Evolutionary conservation across 148 eudicot species (phyloP).

Genomic region (Agrostemma githago): DNA sequence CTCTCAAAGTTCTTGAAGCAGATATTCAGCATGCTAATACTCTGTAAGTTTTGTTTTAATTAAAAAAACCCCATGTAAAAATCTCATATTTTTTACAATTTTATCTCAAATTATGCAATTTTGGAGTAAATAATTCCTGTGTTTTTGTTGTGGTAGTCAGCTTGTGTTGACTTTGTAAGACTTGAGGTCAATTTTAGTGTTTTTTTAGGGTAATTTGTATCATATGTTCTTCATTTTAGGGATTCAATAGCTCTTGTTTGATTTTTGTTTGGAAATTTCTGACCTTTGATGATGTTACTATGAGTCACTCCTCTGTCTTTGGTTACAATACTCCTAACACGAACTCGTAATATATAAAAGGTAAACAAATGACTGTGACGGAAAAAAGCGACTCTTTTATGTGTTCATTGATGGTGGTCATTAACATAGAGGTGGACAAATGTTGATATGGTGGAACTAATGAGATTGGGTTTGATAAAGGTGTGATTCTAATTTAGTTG

Average conservation of each 20-base stretch:
- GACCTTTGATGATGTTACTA: neutral
- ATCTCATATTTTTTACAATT: neutral
- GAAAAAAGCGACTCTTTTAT: neutral
- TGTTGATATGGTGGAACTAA: constrained; percentile 14
- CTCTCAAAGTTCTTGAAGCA: constrained; percentile 95
- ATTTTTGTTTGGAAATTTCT: constrained; percentile 1
- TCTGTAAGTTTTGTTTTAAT: constrained; percentile 36
- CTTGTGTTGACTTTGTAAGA: constrained; percentile 11
- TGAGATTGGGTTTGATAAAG: constrained; percentile 8
- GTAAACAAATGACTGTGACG: too few relatives aligned
- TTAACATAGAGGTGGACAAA: neutral
- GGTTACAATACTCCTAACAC: too few relatives aligned
- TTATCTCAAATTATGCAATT: neutral
- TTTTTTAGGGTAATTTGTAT: neutral
- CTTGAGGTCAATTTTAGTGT: neutral
- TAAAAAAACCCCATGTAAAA: neutral
- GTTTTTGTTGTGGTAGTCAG: neutral
- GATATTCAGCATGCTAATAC: constrained; percentile 98
- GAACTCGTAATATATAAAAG: too few relatives aligned
- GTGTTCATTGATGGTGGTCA: neutral
- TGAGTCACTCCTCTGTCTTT: neutral
- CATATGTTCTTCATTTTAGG: constrained; percentile 1
- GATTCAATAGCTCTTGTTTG: neutral
- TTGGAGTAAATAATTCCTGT: neutral
- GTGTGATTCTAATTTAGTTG: constrained; percentile 16